A percentile compares a stretch with the other conserved stretches of the same genome.
Evolutionary conservation across 169 alveolate species (phyloP).

Genomic region (Amoebophrya sp.): DNA sequence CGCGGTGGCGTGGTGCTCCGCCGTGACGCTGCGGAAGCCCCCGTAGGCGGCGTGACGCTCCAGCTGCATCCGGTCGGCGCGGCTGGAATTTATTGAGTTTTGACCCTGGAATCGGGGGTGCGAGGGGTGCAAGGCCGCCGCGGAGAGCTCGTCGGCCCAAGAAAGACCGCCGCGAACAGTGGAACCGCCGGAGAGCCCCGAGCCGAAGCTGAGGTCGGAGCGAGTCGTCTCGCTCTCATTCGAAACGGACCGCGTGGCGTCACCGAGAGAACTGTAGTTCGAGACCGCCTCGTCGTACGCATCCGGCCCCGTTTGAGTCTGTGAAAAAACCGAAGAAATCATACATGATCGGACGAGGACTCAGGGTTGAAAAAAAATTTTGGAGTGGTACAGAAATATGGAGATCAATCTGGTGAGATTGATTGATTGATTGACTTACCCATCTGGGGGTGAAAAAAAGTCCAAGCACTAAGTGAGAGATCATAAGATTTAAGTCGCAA

Average conservation of each 20-base stretch:
- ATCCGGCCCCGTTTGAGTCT: neutral
- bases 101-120: too few species aligned
- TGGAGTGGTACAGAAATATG: neutral
- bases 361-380: too few species aligned
- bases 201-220: neutral
- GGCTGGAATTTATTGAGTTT: too few species aligned
- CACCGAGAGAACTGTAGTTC: neutral
- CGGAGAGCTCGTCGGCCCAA: too few species aligned
- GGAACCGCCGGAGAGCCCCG: neutral
- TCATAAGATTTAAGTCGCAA: neutral
- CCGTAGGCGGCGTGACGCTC: neutral
- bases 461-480: neutral
- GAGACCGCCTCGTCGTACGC: neutral
- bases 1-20: neutral
- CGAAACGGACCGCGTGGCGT: neutral
- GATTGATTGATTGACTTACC: neutral
- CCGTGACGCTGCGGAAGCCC: neutral
- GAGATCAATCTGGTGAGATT: neutral
- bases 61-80: too few species aligned
- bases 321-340: neutral
- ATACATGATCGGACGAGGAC: neutral
- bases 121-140: too few species aligned
- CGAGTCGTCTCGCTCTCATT: neutral
- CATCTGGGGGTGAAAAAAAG: neutral
- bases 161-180: neutral